A percentile compares a stretch with the other conserved stretches of the same genome.
These are phyloP conservation scores for Neurospora sp. DNA, from an alignment of 495 filamentous ascomycete species.

Conservation along the genomic window DNA sequence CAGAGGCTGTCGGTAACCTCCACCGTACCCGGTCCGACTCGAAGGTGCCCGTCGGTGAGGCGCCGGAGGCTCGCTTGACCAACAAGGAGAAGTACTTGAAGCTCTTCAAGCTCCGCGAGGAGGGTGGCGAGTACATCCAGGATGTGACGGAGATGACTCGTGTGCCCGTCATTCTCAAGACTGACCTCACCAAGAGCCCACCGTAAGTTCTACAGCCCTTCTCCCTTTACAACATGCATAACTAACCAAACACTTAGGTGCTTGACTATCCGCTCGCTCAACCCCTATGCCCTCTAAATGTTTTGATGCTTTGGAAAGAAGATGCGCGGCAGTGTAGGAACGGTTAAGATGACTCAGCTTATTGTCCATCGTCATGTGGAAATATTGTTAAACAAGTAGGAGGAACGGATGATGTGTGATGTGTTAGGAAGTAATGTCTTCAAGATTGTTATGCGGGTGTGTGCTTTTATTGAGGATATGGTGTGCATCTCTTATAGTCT, in stretches of 20 bases:
- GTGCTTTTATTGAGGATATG: background rate
- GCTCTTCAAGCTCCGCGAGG: conserved; percentile 81
- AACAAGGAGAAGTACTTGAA: conserved; percentile 96
- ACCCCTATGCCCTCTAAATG: conserved; percentile 80
- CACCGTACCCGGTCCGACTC: conserved; percentile 89
- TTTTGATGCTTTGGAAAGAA: background rate
- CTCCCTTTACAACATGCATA: background rate
- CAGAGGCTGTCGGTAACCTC: conserved; percentile 54
- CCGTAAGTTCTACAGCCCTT: conserved; percentile 57
- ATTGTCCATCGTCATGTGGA: background rate
- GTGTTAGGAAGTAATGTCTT: background rate
- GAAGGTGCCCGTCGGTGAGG: conserved; percentile 67
- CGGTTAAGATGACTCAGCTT: background rate
- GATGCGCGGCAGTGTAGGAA: background rate
- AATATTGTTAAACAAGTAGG: background rate
- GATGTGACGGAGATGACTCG: conserved; percentile 96
- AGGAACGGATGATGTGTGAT: background rate
- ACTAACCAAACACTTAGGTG: conserved; percentile 54
- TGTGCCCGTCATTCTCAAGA: conserved; percentile 94
- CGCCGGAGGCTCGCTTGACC: conserved; percentile 64
- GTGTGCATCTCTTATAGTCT: background rate
- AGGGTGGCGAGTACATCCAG: conserved; percentile 92
- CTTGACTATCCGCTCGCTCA: conserved; percentile 92
- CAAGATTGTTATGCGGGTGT: background rate
- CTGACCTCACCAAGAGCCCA: conserved; percentile 95